Evolutionary conservation across 2,329 filamentous ascomycete genomes (phyloP), one percentile per base, ranked within the genome.

Genomic region (Fusarium acutatum): DNA sequence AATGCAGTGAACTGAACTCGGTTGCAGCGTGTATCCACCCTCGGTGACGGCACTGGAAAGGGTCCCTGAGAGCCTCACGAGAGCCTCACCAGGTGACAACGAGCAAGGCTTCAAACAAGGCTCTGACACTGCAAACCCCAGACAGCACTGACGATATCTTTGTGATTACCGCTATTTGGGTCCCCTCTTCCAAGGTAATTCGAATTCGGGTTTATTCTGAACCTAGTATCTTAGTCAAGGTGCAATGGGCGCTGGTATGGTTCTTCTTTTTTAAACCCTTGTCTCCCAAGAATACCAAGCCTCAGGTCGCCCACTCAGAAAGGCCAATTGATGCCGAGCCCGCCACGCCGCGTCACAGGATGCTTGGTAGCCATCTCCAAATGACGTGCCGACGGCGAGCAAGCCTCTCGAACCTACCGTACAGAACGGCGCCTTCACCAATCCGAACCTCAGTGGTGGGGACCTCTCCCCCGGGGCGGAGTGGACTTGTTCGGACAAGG

Each of bases 291-390:
- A 71, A 67, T 70, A 69, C 74, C 74, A 76, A 76, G 74, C 56
- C 64, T 52, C 59, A 52, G 57, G 61, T 38, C n/a, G 62, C 41
- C 72, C 69, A 69, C 60, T 72, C 64, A 70, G 63, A 64, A 70
- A 66, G 41, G 65, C 46, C 61, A 71, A 75, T 68, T 75, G 72
- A 63, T 66, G 57, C 74, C 75, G 67, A 75, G 64, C 64, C 72
- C 75, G 75, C 74, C 72, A 77, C 74, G 75, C 75, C 75, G 75
- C 74, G 75, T 75, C 72, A 77, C 72, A 74, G 62, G 52, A 52
- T 75, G 49, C 54, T 58, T 58, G 53, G 47, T 52, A 32, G 26
- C 28, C 37, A 43, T 69, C 60, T 64, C 58, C 66, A 62, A 67
- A 74, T 77, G 75, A 75, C 72, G 75, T 76, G 71, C 72, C 63